Evolutionary conservation across 2,329 filamentous ascomycete genomes (phyloP).

Genomic region (Myriosclerotinia duriaeana): DNA sequence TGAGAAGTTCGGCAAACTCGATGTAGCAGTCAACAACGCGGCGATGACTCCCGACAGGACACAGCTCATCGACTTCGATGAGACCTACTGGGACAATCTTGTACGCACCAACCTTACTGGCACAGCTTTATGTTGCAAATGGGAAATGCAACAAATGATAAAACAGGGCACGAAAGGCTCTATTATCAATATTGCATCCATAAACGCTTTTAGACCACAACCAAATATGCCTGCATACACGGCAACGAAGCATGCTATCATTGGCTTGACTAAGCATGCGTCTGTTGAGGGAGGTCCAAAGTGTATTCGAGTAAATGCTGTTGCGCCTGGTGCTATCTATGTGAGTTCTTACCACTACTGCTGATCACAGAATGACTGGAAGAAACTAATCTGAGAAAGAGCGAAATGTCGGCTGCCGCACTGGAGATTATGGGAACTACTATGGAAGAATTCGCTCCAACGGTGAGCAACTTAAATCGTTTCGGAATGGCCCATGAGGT

Average conservation of each 20-base stretch:
- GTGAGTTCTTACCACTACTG: conserved; percentile 42
- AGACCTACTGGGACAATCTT: conserved; percentile 19
- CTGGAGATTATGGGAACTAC: conserved; percentile 48
- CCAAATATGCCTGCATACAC: conserved; percentile 31
- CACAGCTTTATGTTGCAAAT: conserved; percentile 23
- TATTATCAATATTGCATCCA: conserved; percentile 22
- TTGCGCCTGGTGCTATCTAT: conserved; percentile 41
- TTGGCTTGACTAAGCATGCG: conserved; percentile 46
- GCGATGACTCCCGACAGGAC: conserved; percentile 29
- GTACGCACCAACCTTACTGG: conserved; percentile 19
- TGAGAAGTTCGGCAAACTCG: conserved; percentile 50
- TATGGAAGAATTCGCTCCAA: conserved; percentile 45
- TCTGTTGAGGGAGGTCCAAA: conserved; percentile 40
- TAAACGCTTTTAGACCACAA: conserved; percentile 19
- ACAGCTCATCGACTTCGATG: conserved; percentile 17
- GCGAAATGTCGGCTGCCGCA: conserved; percentile 43
- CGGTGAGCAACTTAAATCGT: conserved; percentile 15
- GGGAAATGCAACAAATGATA: conserved; percentile 19
- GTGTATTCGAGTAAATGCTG: conserved; percentile 43
- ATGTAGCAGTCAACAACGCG: conserved; percentile 56
- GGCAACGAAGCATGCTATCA: conserved; percentile 45
- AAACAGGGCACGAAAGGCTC: conserved; percentile 21
- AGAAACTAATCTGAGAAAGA: conserved; percentile 29
- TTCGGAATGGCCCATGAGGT: conserved; percentile 22
- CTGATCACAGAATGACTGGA: conserved; percentile 47